Conservation (phyloP, 108 stramenopile species). For the Aurantiochytrium sp. region DNA sequence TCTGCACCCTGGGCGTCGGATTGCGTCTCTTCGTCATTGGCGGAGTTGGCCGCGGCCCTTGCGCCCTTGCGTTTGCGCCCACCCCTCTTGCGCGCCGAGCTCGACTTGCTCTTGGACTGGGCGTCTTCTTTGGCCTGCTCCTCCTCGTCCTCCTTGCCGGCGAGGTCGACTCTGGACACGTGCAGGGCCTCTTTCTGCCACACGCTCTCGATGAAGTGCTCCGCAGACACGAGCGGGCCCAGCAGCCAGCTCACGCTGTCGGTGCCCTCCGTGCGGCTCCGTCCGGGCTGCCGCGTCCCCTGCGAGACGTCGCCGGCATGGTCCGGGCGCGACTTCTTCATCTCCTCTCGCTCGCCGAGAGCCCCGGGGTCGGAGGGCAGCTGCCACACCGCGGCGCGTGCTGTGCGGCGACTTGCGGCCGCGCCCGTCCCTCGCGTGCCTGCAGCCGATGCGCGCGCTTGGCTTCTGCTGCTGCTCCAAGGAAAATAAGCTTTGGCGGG, state of each 20-base stretch:
- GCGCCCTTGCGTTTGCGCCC: not conserved
- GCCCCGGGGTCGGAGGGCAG: no score
- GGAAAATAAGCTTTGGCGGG: no score
- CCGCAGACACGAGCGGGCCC: not conserved
- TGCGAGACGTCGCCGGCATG: not conserved
- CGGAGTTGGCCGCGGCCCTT: not conserved
- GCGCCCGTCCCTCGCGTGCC: no score
- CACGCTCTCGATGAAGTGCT: not conserved
- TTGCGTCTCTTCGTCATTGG: not conserved
- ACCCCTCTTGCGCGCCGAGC: not conserved
- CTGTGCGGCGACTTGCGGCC: no score
- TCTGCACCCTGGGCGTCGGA: not conserved
- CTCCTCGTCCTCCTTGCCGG: not conserved
- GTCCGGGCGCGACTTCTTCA: not conserved
- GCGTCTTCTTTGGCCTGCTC: not conserved
- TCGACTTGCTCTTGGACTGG: not conserved
- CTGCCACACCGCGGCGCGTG: no score
- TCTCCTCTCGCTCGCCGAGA: not conserved
- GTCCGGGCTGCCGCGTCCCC: not conserved
- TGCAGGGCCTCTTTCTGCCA: conserved; percentile 6
- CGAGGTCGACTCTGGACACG: not conserved
- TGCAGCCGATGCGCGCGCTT: no score
- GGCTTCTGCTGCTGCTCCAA: no score
- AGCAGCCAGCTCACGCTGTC: not conserved
- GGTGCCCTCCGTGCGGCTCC: not conserved